A percentile compares a stretch with the other conserved stretches of the same genome.
phyloP scores from a whole-genome alignment of 768 basidiomycete genomes.

The Macrocybe gigantea region DNA sequence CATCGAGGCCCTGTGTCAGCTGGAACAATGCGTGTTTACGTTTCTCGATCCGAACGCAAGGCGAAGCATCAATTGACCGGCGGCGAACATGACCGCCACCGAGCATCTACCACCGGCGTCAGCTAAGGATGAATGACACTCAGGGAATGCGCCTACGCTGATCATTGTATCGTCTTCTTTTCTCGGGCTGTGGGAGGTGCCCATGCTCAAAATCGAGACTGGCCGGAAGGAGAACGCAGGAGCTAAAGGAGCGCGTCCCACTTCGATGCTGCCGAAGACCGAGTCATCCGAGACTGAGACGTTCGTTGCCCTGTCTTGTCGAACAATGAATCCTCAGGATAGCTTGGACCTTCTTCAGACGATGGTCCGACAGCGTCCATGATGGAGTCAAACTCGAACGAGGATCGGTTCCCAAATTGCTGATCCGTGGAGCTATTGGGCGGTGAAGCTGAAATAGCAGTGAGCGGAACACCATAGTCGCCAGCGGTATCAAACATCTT shows the following conservation, averaged over 20 bases:
- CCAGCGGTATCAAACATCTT: conserved; percentile 73
- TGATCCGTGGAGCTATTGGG: conserved; percentile 30
- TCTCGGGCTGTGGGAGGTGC: conserved; percentile 40
- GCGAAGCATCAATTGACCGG: conserved; percentile 63
- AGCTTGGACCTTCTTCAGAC: conserved; percentile 24
- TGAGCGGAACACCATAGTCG: conserved; percentile 48
- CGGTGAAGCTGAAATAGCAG: conserved; percentile 64
- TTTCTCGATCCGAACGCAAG: conserved; percentile 62
- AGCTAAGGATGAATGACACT: background rate
- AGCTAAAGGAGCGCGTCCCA: background rate
- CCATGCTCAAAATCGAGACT: conserved; percentile 54
- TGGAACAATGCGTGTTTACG: conserved; percentile 46
- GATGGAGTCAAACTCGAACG: conserved; percentile 66
- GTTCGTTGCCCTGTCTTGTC: background rate
- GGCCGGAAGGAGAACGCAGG: conserved; percentile 46
- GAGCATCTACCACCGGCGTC: conserved; percentile 51
- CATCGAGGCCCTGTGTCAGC: conserved; percentile 16
- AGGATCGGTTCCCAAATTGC: conserved; percentile 27
- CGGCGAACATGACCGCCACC: conserved; percentile 74
- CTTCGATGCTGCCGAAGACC: conserved; percentile 53
- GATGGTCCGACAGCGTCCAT: conserved; percentile 44
- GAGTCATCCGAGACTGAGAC: conserved; percentile 7
- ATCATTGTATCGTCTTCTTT: conserved; percentile 83
- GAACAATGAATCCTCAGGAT: conserved; percentile 34
- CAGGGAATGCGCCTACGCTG: conserved; percentile 36